These are phyloP conservation scores for Beverwykella pulmonaria DNA, from an alignment of 495 filamentous ascomycete genomes.

Conservation along the genomic window DNA sequence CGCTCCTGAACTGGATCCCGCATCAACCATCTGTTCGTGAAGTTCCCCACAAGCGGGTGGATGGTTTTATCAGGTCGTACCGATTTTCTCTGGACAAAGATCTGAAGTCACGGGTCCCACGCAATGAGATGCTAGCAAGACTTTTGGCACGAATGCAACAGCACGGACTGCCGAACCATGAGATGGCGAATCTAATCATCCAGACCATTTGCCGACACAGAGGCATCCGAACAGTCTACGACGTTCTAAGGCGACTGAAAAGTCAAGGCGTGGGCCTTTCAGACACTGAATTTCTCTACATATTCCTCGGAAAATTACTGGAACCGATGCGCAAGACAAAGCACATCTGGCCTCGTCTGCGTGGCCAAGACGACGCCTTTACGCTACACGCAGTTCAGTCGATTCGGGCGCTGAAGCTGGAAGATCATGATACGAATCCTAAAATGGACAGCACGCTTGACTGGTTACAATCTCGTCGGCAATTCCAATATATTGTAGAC, in stretches of 20 bases:
- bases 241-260: conserved; percentile 6
- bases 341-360: background rate
- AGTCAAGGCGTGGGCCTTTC: background rate
- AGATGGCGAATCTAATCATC: background rate
- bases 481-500: conserved; percentile 19
- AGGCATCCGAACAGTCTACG: background rate
- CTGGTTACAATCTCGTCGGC: background rate
- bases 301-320: background rate
- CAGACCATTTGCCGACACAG: background rate
- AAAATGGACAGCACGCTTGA: background rate
- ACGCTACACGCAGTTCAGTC: background rate
- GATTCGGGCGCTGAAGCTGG: background rate
- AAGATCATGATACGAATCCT: background rate
- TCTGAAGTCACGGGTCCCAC: background rate
- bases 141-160: conserved; percentile 7
- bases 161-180: background rate
- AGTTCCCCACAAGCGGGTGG: background rate
- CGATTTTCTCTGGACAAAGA: background rate
- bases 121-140: conserved; percentile 7
- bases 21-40: background rate
- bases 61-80: background rate
- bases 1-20: background rate
- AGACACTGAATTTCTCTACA: background rate
- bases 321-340: background rate
- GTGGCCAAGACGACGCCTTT: conserved; percentile 1